Base-by-base conservation (phyloP, 176 grass and related monocot species). In the Phoenix dactylifera region DNA sequence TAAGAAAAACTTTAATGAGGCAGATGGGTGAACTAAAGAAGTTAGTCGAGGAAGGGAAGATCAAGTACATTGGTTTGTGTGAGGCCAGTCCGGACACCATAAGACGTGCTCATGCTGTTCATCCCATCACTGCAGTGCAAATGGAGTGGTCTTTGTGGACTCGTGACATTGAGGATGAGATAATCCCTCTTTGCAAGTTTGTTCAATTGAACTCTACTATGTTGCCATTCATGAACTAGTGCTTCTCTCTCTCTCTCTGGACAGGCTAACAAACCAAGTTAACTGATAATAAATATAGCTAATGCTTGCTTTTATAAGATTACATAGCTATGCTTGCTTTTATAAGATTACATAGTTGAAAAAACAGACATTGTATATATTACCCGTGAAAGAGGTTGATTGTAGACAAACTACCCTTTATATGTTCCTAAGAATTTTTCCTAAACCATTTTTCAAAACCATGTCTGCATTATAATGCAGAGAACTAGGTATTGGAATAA, bases 181-280 rank as follows among this genome's bases (percentile, higher is more conserved):
- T 95, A 64, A 66, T 90, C n/a, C 80, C 86, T 32, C 64, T 95
- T 24, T 95, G 91, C 91, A 84, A 80, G 91, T 95, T 75, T 58
- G 25, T 29, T 74, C 7, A 22, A 25, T 35, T 35, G 32, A 35
- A 35, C 32, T 35, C 32, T 35, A 10, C 7, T 1, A 7, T 35
- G 5, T 35, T 7, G 32, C 30, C 30, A 35, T 35, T 35, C 6
- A 35, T 35, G 32, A 35, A 35, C 32, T 35, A 35, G 32, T 35
- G 32, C 1, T 35, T 35, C 32, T 35, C 32, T 35, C 7, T 35
- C 32, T 35, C 26, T 28, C 26, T 28, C 26, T 28, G 26, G 26
- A 28, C 26, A 28, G 26, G 32, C 32, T 9, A 35, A 35, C 32
- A 7, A 1, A 35, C 7, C 32, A 35, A 35, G 32, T 35, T 35